Base-by-base conservation (phyloP, 306 rosid genomes). In the Fagus sylvatica region DNA sequence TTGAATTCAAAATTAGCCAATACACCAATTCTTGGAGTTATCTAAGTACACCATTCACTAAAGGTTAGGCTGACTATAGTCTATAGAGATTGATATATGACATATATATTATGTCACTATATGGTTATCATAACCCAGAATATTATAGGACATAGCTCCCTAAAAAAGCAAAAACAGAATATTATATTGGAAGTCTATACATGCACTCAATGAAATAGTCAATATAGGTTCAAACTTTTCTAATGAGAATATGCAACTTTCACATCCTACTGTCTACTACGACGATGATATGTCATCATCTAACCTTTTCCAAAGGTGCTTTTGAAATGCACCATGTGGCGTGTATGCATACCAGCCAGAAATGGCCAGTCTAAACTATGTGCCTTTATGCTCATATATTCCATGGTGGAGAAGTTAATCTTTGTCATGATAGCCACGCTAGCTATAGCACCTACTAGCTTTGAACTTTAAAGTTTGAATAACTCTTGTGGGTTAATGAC, bases 241-340 rank as follows among this genome's bases (percentile, higher is more conserved):
- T 30, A 8, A 43, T 49, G 4, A 71, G 78, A 34, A 76, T 71
- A 65, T 68, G 70, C 17, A 46, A 49, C 67, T 56, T 19, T 79
- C 78, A 11, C 59, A 71, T 46, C 15, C 48, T 43, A 12, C 7
- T 43, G 7, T 12, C 51, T 33, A 72, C 40, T 13, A 61, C 72
- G 46, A 75, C 64, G 61, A 77, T 81, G 81, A 85, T 83, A 83
- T 69, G 17, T 34, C 86, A 80, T 79, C 74, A 87, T 84, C 74
- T 79, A 65, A 77, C 78, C 74, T 78, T 84, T 90, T 79, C 60
- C 34, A 51, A 53, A 82, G 82, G 49, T 91, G 88, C 83, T 84
- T 85, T 84, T 74, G 81, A 82, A 46, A 74, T 83, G 70, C 72
- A 62, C 64, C 17, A 73, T 72, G 73, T 73, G 19, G 72, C 73